phyloP scores from a whole-genome alignment of 306 rosid species.

The Morella rubra region DNA sequence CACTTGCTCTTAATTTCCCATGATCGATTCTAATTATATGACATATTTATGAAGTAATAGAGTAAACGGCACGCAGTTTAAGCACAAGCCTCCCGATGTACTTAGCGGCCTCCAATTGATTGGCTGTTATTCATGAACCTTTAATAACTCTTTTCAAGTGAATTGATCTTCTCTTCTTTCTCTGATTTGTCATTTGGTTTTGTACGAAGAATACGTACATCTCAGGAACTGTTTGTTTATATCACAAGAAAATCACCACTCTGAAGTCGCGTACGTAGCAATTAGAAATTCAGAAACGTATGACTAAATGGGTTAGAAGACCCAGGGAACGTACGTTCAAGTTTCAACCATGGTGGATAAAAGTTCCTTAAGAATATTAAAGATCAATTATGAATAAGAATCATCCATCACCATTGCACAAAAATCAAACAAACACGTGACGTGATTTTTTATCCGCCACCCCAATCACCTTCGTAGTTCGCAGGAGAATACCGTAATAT shows the following conservation, averaged over 20 bases:
- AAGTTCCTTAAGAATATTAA: background rate
- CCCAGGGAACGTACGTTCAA: no score
- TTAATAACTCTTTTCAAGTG: background rate
- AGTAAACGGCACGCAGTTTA: background rate
- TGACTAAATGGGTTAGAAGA: no score
- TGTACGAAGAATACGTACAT: background rate
- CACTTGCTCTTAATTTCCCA: background rate
- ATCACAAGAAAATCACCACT: constrained; percentile 9
- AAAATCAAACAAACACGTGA: background rate
- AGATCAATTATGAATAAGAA: background rate
- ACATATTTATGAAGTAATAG: background rate
- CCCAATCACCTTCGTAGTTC: background rate
- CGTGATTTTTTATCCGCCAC: background rate
- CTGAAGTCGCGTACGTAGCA: background rate
- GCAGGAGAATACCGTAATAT: background rate
- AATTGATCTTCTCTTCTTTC: background rate
- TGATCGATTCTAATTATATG: background rate
- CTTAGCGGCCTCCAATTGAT: background rate
- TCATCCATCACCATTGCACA: background rate
- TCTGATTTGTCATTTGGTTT: background rate
- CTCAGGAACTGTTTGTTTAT: constrained; percentile 6
- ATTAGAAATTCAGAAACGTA: background rate
- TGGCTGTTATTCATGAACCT: no score
- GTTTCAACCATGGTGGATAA: no score
- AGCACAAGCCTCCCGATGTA: background rate